Evolutionary conservation across 345 rosid species (phyloP), one percentile per base, ranked within the genome.

Genomic region (Combretum micranthum): DNA sequence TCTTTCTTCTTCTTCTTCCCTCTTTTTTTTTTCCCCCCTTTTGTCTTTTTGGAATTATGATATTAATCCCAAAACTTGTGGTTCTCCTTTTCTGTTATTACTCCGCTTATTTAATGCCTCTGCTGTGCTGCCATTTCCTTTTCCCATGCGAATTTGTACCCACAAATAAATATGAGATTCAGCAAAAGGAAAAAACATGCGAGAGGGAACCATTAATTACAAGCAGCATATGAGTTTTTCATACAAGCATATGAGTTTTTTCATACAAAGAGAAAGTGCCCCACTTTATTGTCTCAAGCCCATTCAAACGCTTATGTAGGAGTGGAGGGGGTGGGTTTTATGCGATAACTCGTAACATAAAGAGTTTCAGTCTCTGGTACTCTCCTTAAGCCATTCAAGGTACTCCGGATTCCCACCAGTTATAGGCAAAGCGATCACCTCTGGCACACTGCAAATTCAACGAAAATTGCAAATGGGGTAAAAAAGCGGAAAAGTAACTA

Each of bases 341-440:
- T 21, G 3, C 11, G 14, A 23, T 20, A 15, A 50, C 25, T 19
- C 14, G 14, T 15, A 50, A 50, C 53, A 3, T 3, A 50, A n/a
- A 47, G 55, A 60, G 50, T 69, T 53, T 91, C 72, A 92, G 55
- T 86, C 89, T 75, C 86, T 77, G 20, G 97, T 88, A 68, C 78
- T 83, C 73, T 75, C 79, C 71, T 92, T 88, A 61, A 88, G 61
- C 98, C 98, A 85, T 61, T 88, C 85, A 14, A 91, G 79, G 73
- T 88, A 88, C 55, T 80, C 73, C 52, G 59, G 78, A 51, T 80
- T 84, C 63, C 96, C 98, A 0, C 96, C 96, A 44, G 75, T 77
- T 32, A 92, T 88, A 6, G 96, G 97, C 77, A 86, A 61, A 46
- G 97, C 78, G 59, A 92, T 83, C 49, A 92, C 89, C 79, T 92